Evolutionary conservation across 805 yeast species (phyloP).

Genomic region (Kodamaea fukazawae): DNA sequence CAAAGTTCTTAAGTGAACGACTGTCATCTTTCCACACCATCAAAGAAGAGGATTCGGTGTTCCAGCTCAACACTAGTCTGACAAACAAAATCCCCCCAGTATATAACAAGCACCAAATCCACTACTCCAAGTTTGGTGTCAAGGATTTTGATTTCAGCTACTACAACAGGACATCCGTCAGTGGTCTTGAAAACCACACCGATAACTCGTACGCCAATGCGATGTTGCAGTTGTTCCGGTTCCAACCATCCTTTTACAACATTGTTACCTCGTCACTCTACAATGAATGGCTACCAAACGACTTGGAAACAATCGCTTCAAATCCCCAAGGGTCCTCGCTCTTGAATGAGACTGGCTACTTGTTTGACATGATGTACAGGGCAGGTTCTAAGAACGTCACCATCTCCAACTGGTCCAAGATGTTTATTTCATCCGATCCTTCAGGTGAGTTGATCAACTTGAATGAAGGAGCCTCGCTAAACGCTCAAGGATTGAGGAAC

Average conservation of each 20-base stretch:
- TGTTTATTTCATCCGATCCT: constrained; percentile 34
- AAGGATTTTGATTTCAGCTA: constrained; percentile 89
- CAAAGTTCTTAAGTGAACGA: constrained; percentile 62
- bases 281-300: constrained; percentile 42
- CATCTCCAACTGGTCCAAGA: constrained; percentile 69
- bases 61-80: constrained; percentile 6
- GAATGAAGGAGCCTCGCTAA: constrained; percentile 44
- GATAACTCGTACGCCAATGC: constrained; percentile 74
- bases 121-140: constrained; percentile 87
- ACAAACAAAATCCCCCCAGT: constrained; percentile 58
- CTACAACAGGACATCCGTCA: constrained; percentile 64
- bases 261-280: constrained; percentile 56
- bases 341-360: constrained; percentile 78
- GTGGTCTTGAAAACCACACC: constrained; percentile 89
- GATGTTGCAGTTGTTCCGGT: constrained; percentile 74
- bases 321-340: constrained; percentile 50
- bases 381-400: constrained; percentile 71
- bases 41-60: constrained; percentile 6
- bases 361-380: constrained; percentile 87
- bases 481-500: constrained; percentile 43
- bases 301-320: constrained; percentile 26
- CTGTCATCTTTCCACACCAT: constrained; percentile 6
- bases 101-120: constrained; percentile 69
- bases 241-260: constrained; percentile 71
- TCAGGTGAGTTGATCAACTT: constrained; percentile 56